Percentiles rank a stretch among this genome's conserved stretches.
phyloP scores from a whole-genome alignment of 2,329 filamentous ascomycete species.

The Beauveria varroae region DNA sequence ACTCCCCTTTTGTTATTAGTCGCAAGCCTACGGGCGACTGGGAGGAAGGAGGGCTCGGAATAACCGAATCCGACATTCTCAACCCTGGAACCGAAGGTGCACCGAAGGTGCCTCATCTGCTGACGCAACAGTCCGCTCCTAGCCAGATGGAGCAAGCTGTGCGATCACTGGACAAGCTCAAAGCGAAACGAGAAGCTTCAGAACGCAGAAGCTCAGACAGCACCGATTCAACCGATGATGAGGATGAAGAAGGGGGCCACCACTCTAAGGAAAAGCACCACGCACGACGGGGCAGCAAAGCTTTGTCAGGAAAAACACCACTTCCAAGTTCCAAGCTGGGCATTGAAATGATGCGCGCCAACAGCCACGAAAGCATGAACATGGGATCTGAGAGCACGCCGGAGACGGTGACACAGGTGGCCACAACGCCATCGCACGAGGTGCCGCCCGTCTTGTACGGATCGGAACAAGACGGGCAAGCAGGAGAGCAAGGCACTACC shows the following conservation, averaged over 20 bases:
- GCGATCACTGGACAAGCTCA: conserved; percentile 66
- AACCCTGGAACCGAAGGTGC: conserved; percentile 24
- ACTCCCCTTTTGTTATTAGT: conserved; percentile 67
- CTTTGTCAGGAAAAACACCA: conserved; percentile 38
- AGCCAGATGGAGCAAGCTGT: conserved; percentile 47
- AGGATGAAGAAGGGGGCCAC: conserved; percentile 65
- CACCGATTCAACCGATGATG: conserved; percentile 83
- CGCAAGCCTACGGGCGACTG: conserved; percentile 70
- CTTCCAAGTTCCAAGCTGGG: conserved; percentile 81
- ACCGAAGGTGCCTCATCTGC: conserved; percentile 43
- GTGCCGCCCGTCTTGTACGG: conserved; percentile 23
- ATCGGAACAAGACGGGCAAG: conserved; percentile 12
- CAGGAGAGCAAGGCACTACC: conserved; percentile 7
- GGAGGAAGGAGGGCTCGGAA: conserved; percentile 72
- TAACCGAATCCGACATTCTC: conserved; percentile 53
- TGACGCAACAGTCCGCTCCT: conserved; percentile 58
- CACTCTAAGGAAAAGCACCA: conserved; percentile 32
- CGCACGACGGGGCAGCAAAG: conserved; percentile 35
- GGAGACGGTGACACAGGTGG: conserved; percentile 45
- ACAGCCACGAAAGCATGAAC: conserved; percentile 77
- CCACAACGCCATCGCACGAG: conserved; percentile 41
- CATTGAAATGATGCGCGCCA: conserved; percentile 96
- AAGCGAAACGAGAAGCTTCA: conserved; percentile 47
- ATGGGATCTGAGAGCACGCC: conserved; percentile 42
- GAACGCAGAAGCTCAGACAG: conserved; percentile 49